Percentiles rank a stretch among this genome's conserved stretches.
phyloP scores from a whole-genome alignment of 2,329 filamentous ascomycete species.

The Colletotrichum trifolii region DNA sequence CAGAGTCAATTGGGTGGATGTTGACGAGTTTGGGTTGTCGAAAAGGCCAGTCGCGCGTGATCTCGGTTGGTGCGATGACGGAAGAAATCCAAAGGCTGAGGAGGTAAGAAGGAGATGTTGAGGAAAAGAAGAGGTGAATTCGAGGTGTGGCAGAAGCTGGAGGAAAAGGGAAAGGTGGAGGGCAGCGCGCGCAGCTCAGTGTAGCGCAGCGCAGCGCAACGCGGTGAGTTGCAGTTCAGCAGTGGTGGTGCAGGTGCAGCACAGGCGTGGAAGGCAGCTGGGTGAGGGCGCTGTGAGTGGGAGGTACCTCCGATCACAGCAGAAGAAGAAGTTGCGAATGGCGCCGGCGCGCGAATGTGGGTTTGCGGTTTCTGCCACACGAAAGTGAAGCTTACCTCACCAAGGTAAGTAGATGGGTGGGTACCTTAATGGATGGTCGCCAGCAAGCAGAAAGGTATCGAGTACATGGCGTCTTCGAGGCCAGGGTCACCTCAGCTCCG shows the following conservation, averaged over 20 bases:
- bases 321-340: too few species aligned
- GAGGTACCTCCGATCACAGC: too few species aligned
- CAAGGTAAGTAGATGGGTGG: too few species aligned
- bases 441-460: too few species aligned
- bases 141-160: conserved; percentile 36
- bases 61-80: conserved; percentile 6
- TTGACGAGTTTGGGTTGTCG: neutral
- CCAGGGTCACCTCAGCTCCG: too few species aligned
- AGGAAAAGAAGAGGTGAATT: conserved; percentile 32
- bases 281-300: neutral
- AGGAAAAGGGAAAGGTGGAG: conserved; percentile 35
- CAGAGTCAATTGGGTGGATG: conserved; percentile 2
- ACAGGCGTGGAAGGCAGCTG: neutral
- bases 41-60: conserved; percentile 13
- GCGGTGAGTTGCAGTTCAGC: conserved; percentile 1
- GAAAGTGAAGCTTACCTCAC: too few species aligned
- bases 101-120: conserved; percentile 25
- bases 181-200: conserved; percentile 16
- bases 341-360: too few species aligned
- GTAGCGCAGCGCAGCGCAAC: conserved; percentile 12
- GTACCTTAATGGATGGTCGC: too few species aligned
- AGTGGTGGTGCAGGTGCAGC: neutral
- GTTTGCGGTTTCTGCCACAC: too few species aligned
- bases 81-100: neutral
- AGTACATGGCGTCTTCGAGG: too few species aligned